A percentile compares a stretch with the other conserved stretches of the same genome.
Conservation (phyloP, 106 monocot genomes). For the Platanthera zijinensis region DNA sequence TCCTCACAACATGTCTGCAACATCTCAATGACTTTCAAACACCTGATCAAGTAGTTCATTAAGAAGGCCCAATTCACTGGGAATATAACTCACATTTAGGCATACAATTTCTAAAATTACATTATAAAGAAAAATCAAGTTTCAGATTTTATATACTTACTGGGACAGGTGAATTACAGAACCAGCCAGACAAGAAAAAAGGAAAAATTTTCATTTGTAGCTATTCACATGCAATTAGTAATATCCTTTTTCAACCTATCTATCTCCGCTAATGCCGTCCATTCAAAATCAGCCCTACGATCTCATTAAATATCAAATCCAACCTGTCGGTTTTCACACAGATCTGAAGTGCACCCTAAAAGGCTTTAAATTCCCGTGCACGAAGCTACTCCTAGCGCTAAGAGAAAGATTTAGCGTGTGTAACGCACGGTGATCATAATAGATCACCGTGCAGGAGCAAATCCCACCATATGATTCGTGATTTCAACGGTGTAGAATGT, state of each 20-base stretch:
- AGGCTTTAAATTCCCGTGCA: too few species aligned
- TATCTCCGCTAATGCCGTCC: too few species aligned
- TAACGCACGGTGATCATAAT: too few species aligned
- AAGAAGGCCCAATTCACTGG: neutral
- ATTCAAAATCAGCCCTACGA: too few species aligned
- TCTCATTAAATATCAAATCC: too few species aligned
- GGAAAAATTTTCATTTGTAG: neutral
- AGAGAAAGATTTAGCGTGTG: too few species aligned
- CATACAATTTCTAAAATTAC: neutral
- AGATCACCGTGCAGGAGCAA: too few species aligned
- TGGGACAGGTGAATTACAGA: neutral
- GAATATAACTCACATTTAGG: neutral
- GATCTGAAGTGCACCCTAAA: too few species aligned
- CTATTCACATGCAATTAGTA: neutral
- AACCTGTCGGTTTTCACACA: too few species aligned
- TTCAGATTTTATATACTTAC: neutral
- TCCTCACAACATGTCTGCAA: constrained; percentile 81
- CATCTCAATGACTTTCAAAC: constrained; percentile 62
- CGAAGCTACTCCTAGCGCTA: too few species aligned
- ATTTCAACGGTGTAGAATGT: too few species aligned
- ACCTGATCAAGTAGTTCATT: constrained; percentile 38
- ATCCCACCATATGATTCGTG: too few species aligned
- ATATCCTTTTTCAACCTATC: neutral
- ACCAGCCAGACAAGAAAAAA: neutral
- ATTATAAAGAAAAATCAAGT: neutral